Conservation (phyloP, 1,284 basidiomycete genomes). For the Austroboletus niveus region DNA sequence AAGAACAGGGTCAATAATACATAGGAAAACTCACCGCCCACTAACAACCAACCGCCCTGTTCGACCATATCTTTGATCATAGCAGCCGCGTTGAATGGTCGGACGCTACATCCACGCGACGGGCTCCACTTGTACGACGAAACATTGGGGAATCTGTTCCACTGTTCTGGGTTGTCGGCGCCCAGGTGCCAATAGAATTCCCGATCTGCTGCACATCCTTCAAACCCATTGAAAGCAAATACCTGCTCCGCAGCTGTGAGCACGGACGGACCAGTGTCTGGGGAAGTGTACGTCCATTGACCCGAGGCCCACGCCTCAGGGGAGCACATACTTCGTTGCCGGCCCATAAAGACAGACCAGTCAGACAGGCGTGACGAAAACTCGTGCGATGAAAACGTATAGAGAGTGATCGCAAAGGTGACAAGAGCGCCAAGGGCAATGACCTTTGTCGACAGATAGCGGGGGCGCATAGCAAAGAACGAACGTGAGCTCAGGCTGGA, state of each 20-base stretch:
- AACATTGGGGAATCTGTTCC: conserved; percentile 51
- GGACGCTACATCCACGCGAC: conserved; percentile 39
- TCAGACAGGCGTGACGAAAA: conserved; percentile 10
- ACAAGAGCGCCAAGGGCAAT: conserved; percentile 22
- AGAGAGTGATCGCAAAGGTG: conserved; percentile 21
- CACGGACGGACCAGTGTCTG: conserved; percentile 25
- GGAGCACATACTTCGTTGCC: conserved; percentile 35
- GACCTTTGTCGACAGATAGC: conserved; percentile 21
- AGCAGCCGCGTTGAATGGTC: conserved; percentile 38
- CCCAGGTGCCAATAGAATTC: conserved; percentile 64
- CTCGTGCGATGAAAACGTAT: conserved; percentile 23
- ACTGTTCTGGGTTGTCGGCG: conserved; percentile 44
- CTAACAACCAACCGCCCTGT: conserved; percentile 63
- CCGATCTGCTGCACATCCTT: conserved; percentile 58
- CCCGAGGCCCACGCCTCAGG: conserved; percentile 45
- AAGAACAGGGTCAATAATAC: neutral
- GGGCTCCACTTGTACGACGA: conserved; percentile 54
- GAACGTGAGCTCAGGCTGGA: neutral
- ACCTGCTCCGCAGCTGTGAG: conserved; percentile 44
- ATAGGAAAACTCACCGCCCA: conserved; percentile 48
- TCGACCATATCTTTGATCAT: conserved; percentile 58
- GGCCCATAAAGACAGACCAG: conserved; percentile 28
- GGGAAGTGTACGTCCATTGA: conserved; percentile 40
- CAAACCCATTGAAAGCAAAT: conserved; percentile 50
- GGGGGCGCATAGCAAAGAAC: conserved; percentile 18